Evolutionary conservation across 257 asterid species (phyloP).

Genomic region (Nicotiana paniculata): DNA sequence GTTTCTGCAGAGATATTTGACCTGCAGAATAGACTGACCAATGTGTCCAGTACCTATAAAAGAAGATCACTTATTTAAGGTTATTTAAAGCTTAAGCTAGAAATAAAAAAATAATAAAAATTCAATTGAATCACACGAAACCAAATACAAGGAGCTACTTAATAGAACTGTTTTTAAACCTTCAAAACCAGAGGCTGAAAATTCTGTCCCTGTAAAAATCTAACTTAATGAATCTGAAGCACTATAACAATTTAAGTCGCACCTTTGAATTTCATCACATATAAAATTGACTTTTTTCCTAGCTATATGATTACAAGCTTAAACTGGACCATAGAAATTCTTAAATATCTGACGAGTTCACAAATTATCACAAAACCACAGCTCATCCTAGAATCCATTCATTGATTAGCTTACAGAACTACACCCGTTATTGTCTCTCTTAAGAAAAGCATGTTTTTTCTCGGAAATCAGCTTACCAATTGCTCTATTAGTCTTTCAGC

Average conservation of each 20-base stretch:
- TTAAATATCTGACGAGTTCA: background rate
- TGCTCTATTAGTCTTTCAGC: too few species aligned
- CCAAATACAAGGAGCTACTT: background rate
- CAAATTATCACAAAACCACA: background rate
- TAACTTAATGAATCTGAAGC: background rate
- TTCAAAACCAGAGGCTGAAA: background rate
- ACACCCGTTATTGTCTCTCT: background rate
- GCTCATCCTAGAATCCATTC: background rate
- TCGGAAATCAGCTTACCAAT: too few species aligned
- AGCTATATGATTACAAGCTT: background rate
- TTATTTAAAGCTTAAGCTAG: background rate
- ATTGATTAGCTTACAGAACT: background rate
- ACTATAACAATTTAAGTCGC: background rate
- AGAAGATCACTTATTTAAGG: constrained; percentile 17
- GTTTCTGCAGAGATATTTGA: constrained; percentile 86
- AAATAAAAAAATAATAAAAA: background rate
- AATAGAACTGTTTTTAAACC: background rate
- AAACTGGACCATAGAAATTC: background rate
- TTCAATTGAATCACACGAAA: background rate
- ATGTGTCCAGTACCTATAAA: constrained; percentile 80
- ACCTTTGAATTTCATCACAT: background rate
- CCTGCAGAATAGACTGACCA: constrained; percentile 95
- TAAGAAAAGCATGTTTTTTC: background rate
- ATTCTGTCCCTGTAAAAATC: background rate
- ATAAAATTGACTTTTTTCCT: background rate